These are phyloP conservation scores for Fusarium odoratissimum DNA, from an alignment of 2,329 filamentous ascomycete genomes.

Conservation along the genomic window DNA sequence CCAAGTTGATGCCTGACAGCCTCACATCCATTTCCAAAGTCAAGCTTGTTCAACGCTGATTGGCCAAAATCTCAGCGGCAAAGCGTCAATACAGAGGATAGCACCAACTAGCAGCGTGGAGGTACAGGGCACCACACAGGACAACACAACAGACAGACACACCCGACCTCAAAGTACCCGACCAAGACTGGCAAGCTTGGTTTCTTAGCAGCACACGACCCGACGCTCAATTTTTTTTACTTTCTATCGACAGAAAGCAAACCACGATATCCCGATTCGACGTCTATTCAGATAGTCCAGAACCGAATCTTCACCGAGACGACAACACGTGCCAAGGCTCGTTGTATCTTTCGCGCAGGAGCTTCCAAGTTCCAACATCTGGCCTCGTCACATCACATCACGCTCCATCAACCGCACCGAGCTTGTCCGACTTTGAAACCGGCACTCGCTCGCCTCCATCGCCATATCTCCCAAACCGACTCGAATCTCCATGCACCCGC, in stretches of 20 bases:
- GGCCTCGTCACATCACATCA: slow-evolving; percentile 28
- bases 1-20: slow-evolving; percentile 46
- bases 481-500: slow-evolving; percentile 53
- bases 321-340: slow-evolving; percentile 30
- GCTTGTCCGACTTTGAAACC: slow-evolving; percentile 36
- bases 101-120: slow-evolving; percentile 33
- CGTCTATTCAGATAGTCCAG: background rate
- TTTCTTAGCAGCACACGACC: slow-evolving; percentile 30
- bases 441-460: slow-evolving; percentile 35
- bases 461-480: slow-evolving; percentile 34
- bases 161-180: slow-evolving; percentile 24
- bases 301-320: background rate
- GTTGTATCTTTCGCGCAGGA: slow-evolving; percentile 26
- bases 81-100: slow-evolving; percentile 31
- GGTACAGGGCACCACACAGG: slow-evolving; percentile 38
- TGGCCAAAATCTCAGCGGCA: slow-evolving; percentile 44
- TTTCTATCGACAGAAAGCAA: slow-evolving; percentile 2
- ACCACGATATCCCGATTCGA: slow-evolving; percentile 12
- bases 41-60: slow-evolving; percentile 35
- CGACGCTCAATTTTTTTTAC: slow-evolving; percentile 13
- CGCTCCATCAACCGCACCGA: slow-evolving; percentile 25
- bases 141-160: slow-evolving; percentile 33
- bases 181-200: slow-evolving; percentile 30
- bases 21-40: slow-evolving; percentile 25
- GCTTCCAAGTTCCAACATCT: slow-evolving; percentile 10